Percentiles rank a stretch among this genome's conserved stretches.
phyloP scores from a whole-genome alignment of 257 asterid genomes.

The Perilla frutescens region DNA sequence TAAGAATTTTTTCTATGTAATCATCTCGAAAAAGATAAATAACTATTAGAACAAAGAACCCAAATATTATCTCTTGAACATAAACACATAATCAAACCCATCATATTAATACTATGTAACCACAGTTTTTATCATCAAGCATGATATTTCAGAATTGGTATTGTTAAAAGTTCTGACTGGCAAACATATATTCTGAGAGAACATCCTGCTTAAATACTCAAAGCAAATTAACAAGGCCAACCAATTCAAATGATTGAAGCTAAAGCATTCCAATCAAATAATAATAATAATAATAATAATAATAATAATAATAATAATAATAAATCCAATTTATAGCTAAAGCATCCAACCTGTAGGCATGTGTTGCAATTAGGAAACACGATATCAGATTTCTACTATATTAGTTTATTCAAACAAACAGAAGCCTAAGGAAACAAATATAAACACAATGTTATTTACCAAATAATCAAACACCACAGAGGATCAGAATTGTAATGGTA shows the following conservation, averaged over 20 bases:
- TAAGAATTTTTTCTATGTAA: too few species aligned
- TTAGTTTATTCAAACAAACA: conserved; percentile 4
- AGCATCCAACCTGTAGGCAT: neutral
- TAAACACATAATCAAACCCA: neutral
- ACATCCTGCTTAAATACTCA: neutral
- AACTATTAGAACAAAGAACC: neutral
- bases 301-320: too few species aligned
- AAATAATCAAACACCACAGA: neutral
- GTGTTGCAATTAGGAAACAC: neutral
- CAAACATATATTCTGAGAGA: neutral
- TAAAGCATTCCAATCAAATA: neutral
- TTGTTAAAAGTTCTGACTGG: neutral
- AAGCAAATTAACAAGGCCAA: neutral
- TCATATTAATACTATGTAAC: neutral
- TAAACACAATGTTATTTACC: neutral
- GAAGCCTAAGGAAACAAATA: neutral
- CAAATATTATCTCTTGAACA: too few species aligned
- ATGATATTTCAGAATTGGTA: neutral
- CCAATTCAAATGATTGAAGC: neutral
- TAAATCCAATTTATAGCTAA: neutral
- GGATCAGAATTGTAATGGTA: neutral
- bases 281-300: too few species aligned
- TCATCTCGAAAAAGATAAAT: neutral
- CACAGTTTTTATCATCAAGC: neutral
- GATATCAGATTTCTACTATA: neutral